Conservation (phyloP, 345 rosid genomes). For the Psidium guajava region DNA sequence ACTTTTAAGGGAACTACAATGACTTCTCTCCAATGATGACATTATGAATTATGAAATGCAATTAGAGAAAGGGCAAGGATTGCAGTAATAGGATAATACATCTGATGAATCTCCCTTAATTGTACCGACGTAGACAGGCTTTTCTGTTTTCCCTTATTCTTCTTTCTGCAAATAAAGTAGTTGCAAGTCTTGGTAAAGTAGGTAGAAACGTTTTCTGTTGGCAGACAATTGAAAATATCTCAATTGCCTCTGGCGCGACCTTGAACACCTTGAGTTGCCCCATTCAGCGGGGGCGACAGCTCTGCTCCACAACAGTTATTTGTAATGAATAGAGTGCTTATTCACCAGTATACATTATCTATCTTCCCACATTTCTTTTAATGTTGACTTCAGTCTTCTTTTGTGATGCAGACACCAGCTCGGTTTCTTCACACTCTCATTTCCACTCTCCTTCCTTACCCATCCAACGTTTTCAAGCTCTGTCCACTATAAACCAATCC, state of each 20-base stretch:
- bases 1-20: not conserved
- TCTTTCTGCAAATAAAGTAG: not conserved
- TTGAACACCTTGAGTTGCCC: not conserved
- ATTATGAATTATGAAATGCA: not conserved
- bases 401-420: slow-evolving; percentile 24
- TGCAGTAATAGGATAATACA: not conserved
- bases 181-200: not conserved
- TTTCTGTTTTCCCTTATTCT: not conserved
- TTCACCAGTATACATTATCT: not conserved
- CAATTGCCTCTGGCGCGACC: not conserved
- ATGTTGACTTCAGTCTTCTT: not conserved
- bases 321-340: not conserved
- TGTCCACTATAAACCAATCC: slow-evolving; percentile 38
- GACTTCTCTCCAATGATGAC: not conserved
- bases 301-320: not conserved
- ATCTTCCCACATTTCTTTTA: not conserved
- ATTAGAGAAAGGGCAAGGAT: not conserved
- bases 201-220: not conserved
- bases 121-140: not conserved
- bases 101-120: not conserved
- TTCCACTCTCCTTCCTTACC: slow-evolving; percentile 40
- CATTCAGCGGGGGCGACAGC: not conserved
- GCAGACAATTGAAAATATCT: not conserved
- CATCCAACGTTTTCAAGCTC: slow-evolving; percentile 55
- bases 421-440: slow-evolving; percentile 26